phyloP scores from a whole-genome alignment of 257 asterid species.

The Datura wrightii region DNA sequence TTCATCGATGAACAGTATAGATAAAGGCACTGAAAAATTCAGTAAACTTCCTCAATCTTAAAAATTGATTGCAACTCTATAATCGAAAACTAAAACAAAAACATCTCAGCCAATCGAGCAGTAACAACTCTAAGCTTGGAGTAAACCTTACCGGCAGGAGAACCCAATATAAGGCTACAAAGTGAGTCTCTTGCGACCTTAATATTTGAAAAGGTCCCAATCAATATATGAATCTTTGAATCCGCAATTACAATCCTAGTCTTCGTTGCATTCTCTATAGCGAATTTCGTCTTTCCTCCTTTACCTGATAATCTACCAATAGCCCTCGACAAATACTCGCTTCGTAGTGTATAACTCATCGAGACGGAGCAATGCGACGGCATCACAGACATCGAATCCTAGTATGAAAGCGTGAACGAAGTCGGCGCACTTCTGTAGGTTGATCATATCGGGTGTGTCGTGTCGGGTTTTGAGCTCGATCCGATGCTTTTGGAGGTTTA shows the following conservation, averaged over 20 bases:
- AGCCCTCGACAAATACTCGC: conserved; percentile 71
- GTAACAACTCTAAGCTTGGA: conserved; percentile 16
- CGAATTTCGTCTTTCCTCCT: conserved; percentile 22
- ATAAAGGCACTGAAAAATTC: not conserved
- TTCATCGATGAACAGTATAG: not conserved
- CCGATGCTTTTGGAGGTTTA: conserved; percentile 81
- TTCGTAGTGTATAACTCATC: conserved; percentile 80
- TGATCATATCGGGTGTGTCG: conserved; percentile 86
- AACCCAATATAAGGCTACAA: conserved; percentile 22
- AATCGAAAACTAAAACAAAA: not conserved
- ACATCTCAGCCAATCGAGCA: conserved; percentile 19
- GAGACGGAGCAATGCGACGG: conserved; percentile 77
- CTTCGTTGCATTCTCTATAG: conserved; percentile 14
- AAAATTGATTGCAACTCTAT: too few relatives aligned
- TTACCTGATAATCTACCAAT: conserved; percentile 19
- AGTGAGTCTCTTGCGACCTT: conserved; percentile 26
- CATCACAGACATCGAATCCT: conserved; percentile 76
- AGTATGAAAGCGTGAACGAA: conserved; percentile 90
- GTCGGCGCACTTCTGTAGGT: conserved; percentile 84
- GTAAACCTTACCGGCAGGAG: conserved; percentile 27
- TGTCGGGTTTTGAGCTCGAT: conserved; percentile 82
- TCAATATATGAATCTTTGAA: conserved; percentile 16
- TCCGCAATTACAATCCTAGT: conserved; percentile 22
- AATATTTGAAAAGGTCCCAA: conserved; percentile 20
- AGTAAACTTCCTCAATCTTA: too few relatives aligned